Evolutionary conservation across 306 rosid species (phyloP), one percentile per base, ranked within the genome.

Genomic region (Betula pendula): DNA sequence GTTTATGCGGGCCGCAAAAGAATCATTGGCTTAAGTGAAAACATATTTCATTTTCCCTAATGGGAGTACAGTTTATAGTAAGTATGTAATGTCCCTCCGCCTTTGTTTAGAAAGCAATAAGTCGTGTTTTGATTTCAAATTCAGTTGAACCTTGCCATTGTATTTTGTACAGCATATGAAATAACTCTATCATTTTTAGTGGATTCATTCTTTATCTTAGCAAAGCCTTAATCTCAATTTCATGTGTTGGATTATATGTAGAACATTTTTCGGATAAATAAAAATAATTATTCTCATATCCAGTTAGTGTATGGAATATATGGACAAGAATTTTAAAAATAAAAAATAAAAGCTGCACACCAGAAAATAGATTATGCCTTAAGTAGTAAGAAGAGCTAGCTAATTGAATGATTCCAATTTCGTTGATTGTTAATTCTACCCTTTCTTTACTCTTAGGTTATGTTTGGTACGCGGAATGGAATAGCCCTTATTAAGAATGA

Each of bases 391-490:
- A 35, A 65, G 24, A 10, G 44, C 20, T 35, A 35, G 40, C n/a
- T 31, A 27, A 65, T 65, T 65, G 70, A 38, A 70, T 70, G 74
- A 45, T 70, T 14, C 38, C n/a, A 67, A 19, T 40, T 40, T 27
- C 22, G 6, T 35, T 10, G 44, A 66, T 35, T 22, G 25, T 48
- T 51, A 15, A 66, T 60, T 31, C 24, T 19, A 72, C 63, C 43
- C 35, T 24, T 27, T 65, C 22, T 53, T 19, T 35, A 47, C 52
- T 49, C 47, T n/a, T n/a, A n/a, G n/a, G n/a, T n/a, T n/a, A n/a
- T n/a, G n/a, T n/a, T n/a, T n/a, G n/a, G n/a, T n/a, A n/a, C n/a
- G n/a, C n/a, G n/a, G n/a, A n/a, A n/a, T n/a, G n/a, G n/a, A n/a
- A n/a, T n/a, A n/a, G n/a, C n/a, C n/a, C n/a, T n/a, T n/a, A n/a